Conservation (phyloP, 2,329 filamentous ascomycete species). For the Phyllosticta citrichinensis region DNA sequence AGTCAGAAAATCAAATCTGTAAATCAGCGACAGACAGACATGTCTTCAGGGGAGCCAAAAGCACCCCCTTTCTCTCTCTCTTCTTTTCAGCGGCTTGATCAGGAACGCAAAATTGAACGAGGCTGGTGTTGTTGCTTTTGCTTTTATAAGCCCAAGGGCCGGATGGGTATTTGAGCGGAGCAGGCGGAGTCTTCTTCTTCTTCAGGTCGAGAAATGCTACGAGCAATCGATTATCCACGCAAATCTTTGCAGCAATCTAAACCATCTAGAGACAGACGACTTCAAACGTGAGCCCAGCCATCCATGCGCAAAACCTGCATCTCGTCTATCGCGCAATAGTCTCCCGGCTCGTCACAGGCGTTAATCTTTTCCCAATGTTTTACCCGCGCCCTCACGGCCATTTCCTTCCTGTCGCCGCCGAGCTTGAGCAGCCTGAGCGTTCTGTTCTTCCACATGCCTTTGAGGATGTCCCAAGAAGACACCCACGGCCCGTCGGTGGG, state of each 20-base stretch:
- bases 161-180: background rate
- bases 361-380: slow-evolving; percentile 8
- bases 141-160: background rate
- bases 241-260: too few relatives aligned
- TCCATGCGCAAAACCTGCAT: slow-evolving; percentile 28
- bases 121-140: background rate
- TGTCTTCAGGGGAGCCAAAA: too few relatives aligned
- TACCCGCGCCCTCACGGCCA: slow-evolving; percentile 7
- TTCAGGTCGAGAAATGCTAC: background rate
- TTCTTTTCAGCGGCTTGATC: background rate
- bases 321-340: slow-evolving; percentile 28
- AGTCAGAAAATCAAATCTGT: background rate
- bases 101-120: background rate
- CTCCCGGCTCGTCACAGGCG: slow-evolving; percentile 17
- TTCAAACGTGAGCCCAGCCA: slow-evolving; percentile 28
- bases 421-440: background rate
- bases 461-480: slow-evolving; percentile 6
- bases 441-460: slow-evolving; percentile 18
- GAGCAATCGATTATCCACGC: background rate
- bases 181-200: background rate
- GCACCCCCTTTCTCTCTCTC: background rate
- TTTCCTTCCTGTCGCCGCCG: slow-evolving; percentile 4
- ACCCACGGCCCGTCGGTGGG: slow-evolving; percentile 12
- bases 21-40: background rate
- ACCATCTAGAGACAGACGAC: background rate